Base-by-base conservation (phyloP, 179 eudicot genomes). In the Beta lomatogona region DNA sequence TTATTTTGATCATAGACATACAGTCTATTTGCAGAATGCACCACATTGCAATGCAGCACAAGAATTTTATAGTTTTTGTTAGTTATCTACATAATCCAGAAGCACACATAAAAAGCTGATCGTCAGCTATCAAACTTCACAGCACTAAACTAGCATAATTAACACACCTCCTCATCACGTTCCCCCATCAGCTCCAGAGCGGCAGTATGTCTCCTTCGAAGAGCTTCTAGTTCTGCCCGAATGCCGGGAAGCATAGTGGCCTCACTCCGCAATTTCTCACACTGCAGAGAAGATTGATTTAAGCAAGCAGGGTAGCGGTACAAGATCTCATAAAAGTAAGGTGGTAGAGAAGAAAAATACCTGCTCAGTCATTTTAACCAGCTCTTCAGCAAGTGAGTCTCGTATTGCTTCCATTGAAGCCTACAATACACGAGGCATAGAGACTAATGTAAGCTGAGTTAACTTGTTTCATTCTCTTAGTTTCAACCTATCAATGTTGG, bases 171-270 rank as follows among this genome's bases (percentile, higher is more conserved):
- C 85, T 96, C 99, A 88, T 96, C 99, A 58, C 95, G 99, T 89
- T 96, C 99, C 16, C 99, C 99, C 99, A 96, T 96, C 76, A 96
- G 94, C 89, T 96, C 99, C 74, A 96, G 82, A n/a, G 99, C 99
- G 22, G 99, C 96, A 82, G 98, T 83, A 83, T 96, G 99, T 80
- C 99, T 85, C 84, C 96, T 85, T 68, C 99, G 90, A 66, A 96
- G 86, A 76, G 98, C 92, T 81, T 94, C 98, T 68, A 96, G 90
- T 85, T 96, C 99, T 73, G 99, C 99, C 69, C 91, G 90, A 64
- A 91, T 82, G 78, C 97, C 93, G 81, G 99, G 99, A 77, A 96
- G 87, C 78, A 81, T 74, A 71, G 92, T 85, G 81, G 93, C 94
- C 87, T 96, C 99, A 74, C 84, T 82, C 80, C 90, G 86, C 87